phyloP scores from a whole-genome alignment of 345 rosid genomes.

The Eucalyptus regnans region DNA sequence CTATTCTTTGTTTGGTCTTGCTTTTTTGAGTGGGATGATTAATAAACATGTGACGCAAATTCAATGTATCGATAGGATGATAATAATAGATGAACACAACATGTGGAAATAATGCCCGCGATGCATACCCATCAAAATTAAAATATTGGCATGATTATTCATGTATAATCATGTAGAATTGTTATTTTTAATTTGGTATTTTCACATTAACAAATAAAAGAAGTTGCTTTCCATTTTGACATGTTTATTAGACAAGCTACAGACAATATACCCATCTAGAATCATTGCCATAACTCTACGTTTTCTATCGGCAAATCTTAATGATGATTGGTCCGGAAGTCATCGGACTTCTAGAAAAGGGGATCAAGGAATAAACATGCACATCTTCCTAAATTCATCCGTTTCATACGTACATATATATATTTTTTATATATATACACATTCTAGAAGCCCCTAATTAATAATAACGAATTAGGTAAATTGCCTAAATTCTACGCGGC shows the following conservation, averaged over 20 bases:
- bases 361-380: neutral
- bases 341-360: neutral
- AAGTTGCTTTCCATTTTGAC: neutral
- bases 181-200: neutral
- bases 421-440: neutral
- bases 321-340: neutral
- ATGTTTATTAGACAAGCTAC: neutral
- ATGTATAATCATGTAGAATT: neutral
- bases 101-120: neutral
- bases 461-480: neutral
- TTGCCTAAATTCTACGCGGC: neutral
- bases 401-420: neutral
- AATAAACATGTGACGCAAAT: neutral
- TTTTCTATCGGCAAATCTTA: neutral
- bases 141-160: neutral
- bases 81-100: neutral
- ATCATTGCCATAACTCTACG: neutral
- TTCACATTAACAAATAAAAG: neutral
- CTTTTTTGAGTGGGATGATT: accelerated
- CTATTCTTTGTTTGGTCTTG: neutral
- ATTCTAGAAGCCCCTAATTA: neutral
- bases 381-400: neutral
- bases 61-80: neutral
- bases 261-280: neutral
- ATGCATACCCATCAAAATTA: neutral